phyloP scores from a whole-genome alignment of 768 basidiomycete species.

The Infundibulicybe gibba region DNA sequence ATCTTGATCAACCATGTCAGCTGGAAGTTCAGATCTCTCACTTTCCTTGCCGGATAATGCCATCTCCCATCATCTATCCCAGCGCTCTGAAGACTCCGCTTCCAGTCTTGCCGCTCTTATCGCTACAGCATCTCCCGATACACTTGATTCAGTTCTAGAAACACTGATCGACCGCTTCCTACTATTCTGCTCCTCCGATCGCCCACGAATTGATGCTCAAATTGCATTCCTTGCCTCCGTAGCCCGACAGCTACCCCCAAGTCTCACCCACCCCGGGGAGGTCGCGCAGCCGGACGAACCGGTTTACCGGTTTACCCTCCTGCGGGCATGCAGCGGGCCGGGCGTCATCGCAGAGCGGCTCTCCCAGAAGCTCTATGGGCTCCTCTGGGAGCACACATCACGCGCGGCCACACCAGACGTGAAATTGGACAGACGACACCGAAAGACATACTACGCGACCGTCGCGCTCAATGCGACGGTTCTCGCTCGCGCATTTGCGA shows the following conservation, averaged over 20 bases:
- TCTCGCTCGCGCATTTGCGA: slow-evolving; percentile 10
- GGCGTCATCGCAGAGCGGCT: slow-evolving; percentile 6
- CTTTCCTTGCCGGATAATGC: not conserved
- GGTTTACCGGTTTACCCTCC: slow-evolving; percentile 1
- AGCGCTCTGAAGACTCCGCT: slow-evolving; percentile 2
- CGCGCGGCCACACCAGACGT: slow-evolving; percentile 5
- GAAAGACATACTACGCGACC: slow-evolving; percentile 7
- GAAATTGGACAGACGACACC: slow-evolving; percentile 1
- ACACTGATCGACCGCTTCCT: slow-evolving; percentile 4
- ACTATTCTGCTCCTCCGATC: slow-evolving; percentile 5
- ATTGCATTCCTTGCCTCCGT: slow-evolving; percentile 4
- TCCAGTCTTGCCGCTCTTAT: slow-evolving; percentile 4
- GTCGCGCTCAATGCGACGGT: slow-evolving; percentile 4
- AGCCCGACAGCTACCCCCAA: slow-evolving; percentile 3
- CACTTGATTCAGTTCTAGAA: slow-evolving; percentile 3
- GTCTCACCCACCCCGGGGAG: slow-evolving; percentile 2
- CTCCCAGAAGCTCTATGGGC: slow-evolving; percentile 4
- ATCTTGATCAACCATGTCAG: no score
- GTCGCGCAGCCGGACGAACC: not conserved
- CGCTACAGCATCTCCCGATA: not conserved
- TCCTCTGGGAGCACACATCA: slow-evolving; percentile 5
- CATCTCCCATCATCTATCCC: not conserved
- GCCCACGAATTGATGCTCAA: slow-evolving; percentile 5
- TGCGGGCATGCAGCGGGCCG: slow-evolving; percentile 8
- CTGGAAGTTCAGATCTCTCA: not conserved